Base-by-base conservation (phyloP, 2,329 filamentous ascomycete species). In the Cadophora gregata region DNA sequence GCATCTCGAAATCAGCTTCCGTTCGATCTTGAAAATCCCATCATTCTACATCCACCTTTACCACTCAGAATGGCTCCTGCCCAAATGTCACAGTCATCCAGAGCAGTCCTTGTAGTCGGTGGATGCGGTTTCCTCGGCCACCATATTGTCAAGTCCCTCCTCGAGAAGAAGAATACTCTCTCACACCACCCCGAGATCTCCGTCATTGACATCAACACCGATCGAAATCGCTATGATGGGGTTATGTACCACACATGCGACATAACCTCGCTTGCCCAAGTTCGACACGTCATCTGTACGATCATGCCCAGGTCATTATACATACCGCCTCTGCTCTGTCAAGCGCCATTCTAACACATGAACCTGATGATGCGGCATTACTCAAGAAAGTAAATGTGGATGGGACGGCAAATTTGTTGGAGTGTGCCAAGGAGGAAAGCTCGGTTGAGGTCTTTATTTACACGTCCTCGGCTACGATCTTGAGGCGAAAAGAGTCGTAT, bases 91-190 rank as follows among this genome's bases (percentile, higher is more conserved):
- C 25, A 5, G 7, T 29, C 14, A 24, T 16, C 50, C 16, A 53
- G 9, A 31, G 38, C 55, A 4, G 42, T 59, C 5, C 55, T 59
- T 9, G 62, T 64, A 10, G 60, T 64, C 29, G 65, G 65, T 2
- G 62, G 65, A n/a, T 67, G 62, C 24, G 58, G 65, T 19, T 67
- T 67, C 27, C 65, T 67, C 0, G 65, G 61, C 19, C 45, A 21
- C 2, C 65, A 67, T 24, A 61, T 67, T 14, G 62, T 67, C 42
- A 25, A 58, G 4, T 55, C 65, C 29, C 31, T 67, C 8, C 38
- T 53, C 16, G n/a, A 53, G 8, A 12, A 53, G 31, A 3, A 19
- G 14, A n/a, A 21, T 10, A 9, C 2, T 6, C 45, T 45, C 42
- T 27, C 31, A 10, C 33, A 56, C 19, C 29, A 7, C 12, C 62